Conservation (phyloP, 805 yeast genomes). For the Yarrowia divulgata region DNA sequence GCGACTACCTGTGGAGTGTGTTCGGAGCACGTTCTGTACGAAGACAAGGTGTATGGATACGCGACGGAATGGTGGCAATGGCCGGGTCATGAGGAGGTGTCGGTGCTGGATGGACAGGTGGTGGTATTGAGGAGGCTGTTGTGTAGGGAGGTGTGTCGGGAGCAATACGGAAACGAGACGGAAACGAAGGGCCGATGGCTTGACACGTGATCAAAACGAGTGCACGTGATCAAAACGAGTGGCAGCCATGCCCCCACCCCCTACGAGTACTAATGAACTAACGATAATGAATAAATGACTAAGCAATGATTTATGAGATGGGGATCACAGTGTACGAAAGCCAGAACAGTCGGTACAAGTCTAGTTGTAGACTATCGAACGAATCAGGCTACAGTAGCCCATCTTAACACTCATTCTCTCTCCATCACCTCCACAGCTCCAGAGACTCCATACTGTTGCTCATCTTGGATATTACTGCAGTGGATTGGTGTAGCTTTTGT, state of each 20-base stretch:
- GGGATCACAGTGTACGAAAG: too few relatives aligned
- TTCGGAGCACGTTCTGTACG: conserved; percentile 43
- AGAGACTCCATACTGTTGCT: too few relatives aligned
- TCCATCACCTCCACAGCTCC: too few relatives aligned
- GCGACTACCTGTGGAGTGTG: conserved; percentile 49
- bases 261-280: conserved; percentile 2
- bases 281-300: conserved; percentile 15
- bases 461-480: too few relatives aligned
- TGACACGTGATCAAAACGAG: too few relatives aligned
- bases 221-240: too few relatives aligned
- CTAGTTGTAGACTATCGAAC: too few relatives aligned
- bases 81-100: conserved; percentile 17
- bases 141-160: conserved; percentile 40
- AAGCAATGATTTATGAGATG: neutral
- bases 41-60: conserved; percentile 44
- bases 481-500: too few relatives aligned
- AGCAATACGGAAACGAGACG: neutral
- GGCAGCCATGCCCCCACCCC: too few relatives aligned
- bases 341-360: too few relatives aligned
- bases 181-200: neutral
- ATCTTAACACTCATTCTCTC: too few relatives aligned
- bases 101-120: conserved; percentile 17
- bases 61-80: conserved; percentile 51
- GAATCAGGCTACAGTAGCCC: too few relatives aligned
- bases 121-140: conserved; percentile 41